Evolutionary conservation across 2,329 filamentous ascomycete genomes (phyloP).

Genomic region (Hyphodiscus sp.): DNA sequence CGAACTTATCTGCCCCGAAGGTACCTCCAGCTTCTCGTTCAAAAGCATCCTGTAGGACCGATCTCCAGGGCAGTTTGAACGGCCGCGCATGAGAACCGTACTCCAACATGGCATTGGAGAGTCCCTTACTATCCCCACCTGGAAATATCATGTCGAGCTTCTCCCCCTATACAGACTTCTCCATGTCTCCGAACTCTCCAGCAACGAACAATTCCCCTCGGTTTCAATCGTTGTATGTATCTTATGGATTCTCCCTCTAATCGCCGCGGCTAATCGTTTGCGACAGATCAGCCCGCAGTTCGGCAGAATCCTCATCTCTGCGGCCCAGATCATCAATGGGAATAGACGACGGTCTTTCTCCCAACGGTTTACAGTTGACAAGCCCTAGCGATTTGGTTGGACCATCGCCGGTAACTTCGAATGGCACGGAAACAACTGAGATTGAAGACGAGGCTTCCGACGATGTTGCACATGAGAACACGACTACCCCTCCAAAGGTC

Average conservation of each 20-base stretch:
- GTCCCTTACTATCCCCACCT: constrained; percentile 56
- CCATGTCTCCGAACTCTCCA: constrained; percentile 46
- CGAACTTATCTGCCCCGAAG: background rate
- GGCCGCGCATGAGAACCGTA: constrained; percentile 16
- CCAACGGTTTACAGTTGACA: constrained; percentile 39
- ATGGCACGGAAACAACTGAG: constrained; percentile 75
- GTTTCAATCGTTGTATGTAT: constrained; percentile 47
- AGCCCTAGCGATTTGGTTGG: constrained; percentile 67
- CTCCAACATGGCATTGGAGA: constrained; percentile 51
- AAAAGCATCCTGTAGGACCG: constrained; percentile 12
- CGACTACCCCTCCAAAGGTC: constrained; percentile 30
- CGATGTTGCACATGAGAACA: constrained; percentile 39
- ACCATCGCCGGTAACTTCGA: constrained; percentile 79
- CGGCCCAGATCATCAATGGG: constrained; percentile 39
- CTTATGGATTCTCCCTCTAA: no score
- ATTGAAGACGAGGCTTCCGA: constrained; percentile 72
- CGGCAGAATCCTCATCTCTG: constrained; percentile 42
- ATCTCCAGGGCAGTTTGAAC: constrained; percentile 11
- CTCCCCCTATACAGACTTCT: constrained; percentile 48
- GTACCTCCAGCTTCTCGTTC: constrained; percentile 8
- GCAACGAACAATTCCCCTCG: constrained; percentile 37
- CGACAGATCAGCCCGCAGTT: constrained; percentile 38
- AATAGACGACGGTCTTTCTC: constrained; percentile 29
- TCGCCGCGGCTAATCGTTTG: constrained; percentile 8
- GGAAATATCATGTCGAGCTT: constrained; percentile 49